Evolutionary conservation across 2,329 filamentous ascomycete genomes (phyloP).

Genomic region (Cordyceps tenuipes): DNA sequence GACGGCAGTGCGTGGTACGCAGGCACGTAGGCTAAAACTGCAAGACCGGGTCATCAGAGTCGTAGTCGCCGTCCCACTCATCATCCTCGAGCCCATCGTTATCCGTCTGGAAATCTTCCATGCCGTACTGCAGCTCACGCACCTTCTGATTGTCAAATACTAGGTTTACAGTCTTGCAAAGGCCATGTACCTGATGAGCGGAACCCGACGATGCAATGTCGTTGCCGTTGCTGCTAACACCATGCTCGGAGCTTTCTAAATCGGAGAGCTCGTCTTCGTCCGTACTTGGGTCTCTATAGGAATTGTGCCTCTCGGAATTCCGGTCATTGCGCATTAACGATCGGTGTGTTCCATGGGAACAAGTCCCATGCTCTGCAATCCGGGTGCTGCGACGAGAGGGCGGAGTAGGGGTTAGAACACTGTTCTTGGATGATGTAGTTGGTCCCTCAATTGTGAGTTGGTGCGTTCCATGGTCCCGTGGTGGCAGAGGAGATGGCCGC

Average conservation of each 20-base stretch:
- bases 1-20: too few species aligned
- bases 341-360: slow-evolving; percentile 13
- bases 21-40: slow-evolving; percentile 1
- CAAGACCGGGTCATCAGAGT: slow-evolving; percentile 32
- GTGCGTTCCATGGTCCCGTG: slow-evolving; percentile 22
- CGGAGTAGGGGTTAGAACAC: slow-evolving; percentile 15
- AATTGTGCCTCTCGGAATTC: slow-evolving; percentile 15
- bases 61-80: slow-evolving; percentile 51
- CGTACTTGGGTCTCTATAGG: slow-evolving; percentile 39
- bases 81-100: slow-evolving; percentile 48
- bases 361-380: slow-evolving; percentile 22
- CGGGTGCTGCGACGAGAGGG: slow-evolving; percentile 31
- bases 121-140: slow-evolving; percentile 57
- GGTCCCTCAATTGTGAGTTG: slow-evolving; percentile 13
- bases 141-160: slow-evolving; percentile 70
- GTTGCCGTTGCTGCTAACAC: slow-evolving; percentile 11
- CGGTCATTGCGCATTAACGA: slow-evolving; percentile 3
- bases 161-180: slow-evolving; percentile 63
- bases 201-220: not conserved
- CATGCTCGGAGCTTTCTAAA: slow-evolving; percentile 15
- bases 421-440: slow-evolving; percentile 3
- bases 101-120: slow-evolving; percentile 62
- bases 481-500: slow-evolving; percentile 33
- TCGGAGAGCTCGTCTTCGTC: slow-evolving; percentile 31
- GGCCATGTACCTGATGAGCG: slow-evolving; percentile 45